phyloP scores from a whole-genome alignment of 108 stramenopile genomes.

The Pseudonitzschia pungens region DNA sequence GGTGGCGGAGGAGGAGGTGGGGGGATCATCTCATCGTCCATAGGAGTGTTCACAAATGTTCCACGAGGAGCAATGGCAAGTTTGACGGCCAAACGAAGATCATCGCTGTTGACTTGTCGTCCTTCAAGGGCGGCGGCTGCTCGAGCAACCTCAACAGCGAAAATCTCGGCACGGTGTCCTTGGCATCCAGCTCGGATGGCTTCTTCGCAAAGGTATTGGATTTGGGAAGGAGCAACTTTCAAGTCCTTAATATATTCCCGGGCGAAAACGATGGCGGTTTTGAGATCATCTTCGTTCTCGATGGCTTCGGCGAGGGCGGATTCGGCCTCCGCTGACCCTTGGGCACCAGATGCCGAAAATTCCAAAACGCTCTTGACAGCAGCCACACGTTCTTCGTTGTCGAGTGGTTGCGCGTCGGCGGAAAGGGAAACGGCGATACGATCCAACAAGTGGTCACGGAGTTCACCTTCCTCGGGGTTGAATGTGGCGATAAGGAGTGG shows the following conservation, averaged over 20 bases:
- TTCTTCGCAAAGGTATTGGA: conserved; percentile 96
- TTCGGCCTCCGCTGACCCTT: conserved; percentile 65
- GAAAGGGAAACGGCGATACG: conserved; percentile 89
- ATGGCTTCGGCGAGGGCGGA: conserved; percentile 60
- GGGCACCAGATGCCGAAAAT: conserved; percentile 66
- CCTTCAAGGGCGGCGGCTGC: conserved; percentile 94
- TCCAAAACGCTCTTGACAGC: conserved; percentile 84
- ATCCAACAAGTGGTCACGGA: conserved; percentile 93
- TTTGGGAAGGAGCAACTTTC: conserved; percentile 79
- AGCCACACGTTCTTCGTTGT: conserved; percentile 75
- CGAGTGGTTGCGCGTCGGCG: conserved; percentile 84
- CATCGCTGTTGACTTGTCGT: conserved; percentile 81
- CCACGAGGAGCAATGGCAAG: conserved; percentile 95
- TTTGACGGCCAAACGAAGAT: conserved; percentile 89
- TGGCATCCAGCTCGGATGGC: conserved; percentile 94
- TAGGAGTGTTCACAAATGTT: conserved; percentile 88
- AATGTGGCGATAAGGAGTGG: conserved; percentile 94
- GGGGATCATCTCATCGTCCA: conserved; percentile 79
- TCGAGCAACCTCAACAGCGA: conserved; percentile 88
- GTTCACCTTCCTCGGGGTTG: conserved; percentile 98
- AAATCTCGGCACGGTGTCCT: conserved; percentile 96
- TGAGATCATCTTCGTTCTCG: conserved; percentile 90
- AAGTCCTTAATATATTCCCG: conserved; percentile 88
- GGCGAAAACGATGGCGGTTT: conserved; percentile 93
- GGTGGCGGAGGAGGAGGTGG: conserved; percentile 92